A percentile compares a stretch with the other conserved stretches of the same genome.
Conservation (phyloP, 192 early-diverging fungal genomes). For the Podila minutissima region DNA sequence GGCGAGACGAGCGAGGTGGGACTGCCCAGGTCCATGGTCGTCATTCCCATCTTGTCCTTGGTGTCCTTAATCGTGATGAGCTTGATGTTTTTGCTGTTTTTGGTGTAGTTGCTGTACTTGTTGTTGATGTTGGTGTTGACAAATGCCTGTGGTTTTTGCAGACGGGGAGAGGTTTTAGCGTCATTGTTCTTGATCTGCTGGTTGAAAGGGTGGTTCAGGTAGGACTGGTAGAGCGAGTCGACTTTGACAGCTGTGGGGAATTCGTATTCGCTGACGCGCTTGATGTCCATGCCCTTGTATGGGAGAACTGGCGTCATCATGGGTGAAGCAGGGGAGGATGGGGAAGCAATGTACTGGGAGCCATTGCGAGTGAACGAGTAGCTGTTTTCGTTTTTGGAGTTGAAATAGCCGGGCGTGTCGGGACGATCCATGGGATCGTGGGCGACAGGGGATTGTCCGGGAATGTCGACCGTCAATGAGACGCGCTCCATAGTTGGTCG, state of each 20-base stretch:
- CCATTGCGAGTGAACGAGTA: slow-evolving; percentile 4
- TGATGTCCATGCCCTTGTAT: not conserved
- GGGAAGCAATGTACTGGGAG: not conserved
- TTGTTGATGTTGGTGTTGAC: slow-evolving; percentile 4
- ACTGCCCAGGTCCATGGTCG: slow-evolving; percentile 4
- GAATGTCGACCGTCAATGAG: not conserved
- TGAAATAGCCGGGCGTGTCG: not conserved
- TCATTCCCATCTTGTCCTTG: slow-evolving; percentile 12
- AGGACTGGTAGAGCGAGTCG: slow-evolving; percentile 27
- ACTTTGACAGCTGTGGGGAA: slow-evolving; percentile 26
- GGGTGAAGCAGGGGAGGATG: not conserved
- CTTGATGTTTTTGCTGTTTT: slow-evolving; percentile 25
- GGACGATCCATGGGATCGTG: not conserved
- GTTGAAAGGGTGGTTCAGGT: slow-evolving; percentile 34
- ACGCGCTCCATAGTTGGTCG: not conserved
- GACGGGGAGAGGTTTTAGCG: not conserved
- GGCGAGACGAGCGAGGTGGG: slow-evolving; percentile 39
- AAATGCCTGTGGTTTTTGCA: slow-evolving; percentile 10
- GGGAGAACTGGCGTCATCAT: not conserved
- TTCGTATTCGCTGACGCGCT: slow-evolving; percentile 1
- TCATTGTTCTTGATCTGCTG: slow-evolving; percentile 5
- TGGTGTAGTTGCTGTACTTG: slow-evolving; percentile 40
- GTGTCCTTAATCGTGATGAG: slow-evolving; percentile 23
- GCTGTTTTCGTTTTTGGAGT: not conserved
- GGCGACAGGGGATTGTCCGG: not conserved